Percentiles rank a stretch among this genome's conserved stretches.
These are phyloP conservation scores for Fusarium siculi DNA, from an alignment of 2,329 filamentous ascomycete genomes.

Conservation along the genomic window DNA sequence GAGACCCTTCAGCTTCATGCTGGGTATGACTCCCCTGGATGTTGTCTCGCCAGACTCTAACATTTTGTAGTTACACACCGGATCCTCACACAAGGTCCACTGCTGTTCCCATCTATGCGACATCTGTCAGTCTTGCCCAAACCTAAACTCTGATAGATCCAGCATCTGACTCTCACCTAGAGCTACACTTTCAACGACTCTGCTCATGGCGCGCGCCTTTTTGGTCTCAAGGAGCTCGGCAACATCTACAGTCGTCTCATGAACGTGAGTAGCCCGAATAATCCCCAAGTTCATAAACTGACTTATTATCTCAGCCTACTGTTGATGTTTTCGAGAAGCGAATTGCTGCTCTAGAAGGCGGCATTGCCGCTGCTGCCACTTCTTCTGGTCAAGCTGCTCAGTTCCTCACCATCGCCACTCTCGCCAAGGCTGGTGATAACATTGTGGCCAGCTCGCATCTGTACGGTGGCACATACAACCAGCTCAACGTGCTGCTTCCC, in stretches of 20 bases:
- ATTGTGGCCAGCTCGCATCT: constrained; percentile 91
- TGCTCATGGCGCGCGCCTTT: constrained; percentile 92
- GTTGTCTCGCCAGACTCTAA: constrained; percentile 17
- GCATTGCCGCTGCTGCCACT: constrained; percentile 84
- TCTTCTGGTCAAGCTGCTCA: constrained; percentile 91
- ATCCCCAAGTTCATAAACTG: not conserved
- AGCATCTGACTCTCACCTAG: constrained; percentile 53
- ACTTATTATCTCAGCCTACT: constrained; percentile 70
- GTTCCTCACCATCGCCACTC: constrained; percentile 86
- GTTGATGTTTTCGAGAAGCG: constrained; percentile 97
- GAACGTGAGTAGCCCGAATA: constrained; percentile 70
- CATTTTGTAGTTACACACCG: not conserved
- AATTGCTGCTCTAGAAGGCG: constrained; percentile 91
- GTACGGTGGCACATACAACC: constrained; percentile 97
- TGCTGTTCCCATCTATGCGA: constrained; percentile 95
- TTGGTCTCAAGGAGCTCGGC: constrained; percentile 95
- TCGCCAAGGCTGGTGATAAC: constrained; percentile 89
- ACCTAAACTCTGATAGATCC: fast-evolving
- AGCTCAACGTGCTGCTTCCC: constrained; percentile 90
- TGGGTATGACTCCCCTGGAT: constrained; percentile 65
- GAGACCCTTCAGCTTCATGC: constrained; percentile 89
- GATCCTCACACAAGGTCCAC: constrained; percentile 86
- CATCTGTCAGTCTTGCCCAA: constrained; percentile 63
- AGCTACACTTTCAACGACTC: constrained; percentile 96
- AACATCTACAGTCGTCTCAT: constrained; percentile 98